Evolutionary conservation across 176 grass and related monocot species (phyloP).

Genomic region (Avena eriantha): DNA sequence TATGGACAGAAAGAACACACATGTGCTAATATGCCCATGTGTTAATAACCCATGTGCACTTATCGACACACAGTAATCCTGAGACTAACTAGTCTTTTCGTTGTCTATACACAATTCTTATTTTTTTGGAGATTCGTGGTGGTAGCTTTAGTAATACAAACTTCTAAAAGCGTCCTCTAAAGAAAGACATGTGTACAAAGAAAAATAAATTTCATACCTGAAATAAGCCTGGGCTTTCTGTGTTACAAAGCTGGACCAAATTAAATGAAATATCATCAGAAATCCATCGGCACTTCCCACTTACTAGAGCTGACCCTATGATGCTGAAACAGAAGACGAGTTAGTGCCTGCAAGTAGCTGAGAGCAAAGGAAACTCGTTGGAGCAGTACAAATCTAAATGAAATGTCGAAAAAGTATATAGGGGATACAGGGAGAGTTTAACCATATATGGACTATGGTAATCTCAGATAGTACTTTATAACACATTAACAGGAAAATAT

Average conservation of each 20-base stretch:
- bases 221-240: slow-evolving; percentile 59
- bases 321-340: slow-evolving; percentile 57
- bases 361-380: slow-evolving; percentile 20
- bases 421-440: not conserved
- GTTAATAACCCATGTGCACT: not conserved
- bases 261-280: slow-evolving; percentile 54
- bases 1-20: slow-evolving; percentile 1
- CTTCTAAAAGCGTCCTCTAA: slow-evolving; percentile 2
- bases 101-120: not conserved
- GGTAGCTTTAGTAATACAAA: not conserved
- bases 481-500: slow-evolving; percentile 17
- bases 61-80: slow-evolving; percentile 11
- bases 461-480: slow-evolving; percentile 9
- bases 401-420: not conserved
- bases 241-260: slow-evolving; percentile 48
- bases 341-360: slow-evolving; percentile 8
- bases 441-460: not conserved
- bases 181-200: slow-evolving; percentile 10
- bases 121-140: not conserved
- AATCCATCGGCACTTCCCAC: slow-evolving; percentile 67
- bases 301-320: slow-evolving; percentile 70
- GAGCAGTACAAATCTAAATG: not conserved
- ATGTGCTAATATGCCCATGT: not conserved
- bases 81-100: not conserved
- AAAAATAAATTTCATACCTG: slow-evolving; percentile 56